Percentiles rank a stretch among this genome's conserved stretches.
phyloP scores from a whole-genome alignment of 2,329 filamentous ascomycete genomes.

The Monosporascus sp. region DNA sequence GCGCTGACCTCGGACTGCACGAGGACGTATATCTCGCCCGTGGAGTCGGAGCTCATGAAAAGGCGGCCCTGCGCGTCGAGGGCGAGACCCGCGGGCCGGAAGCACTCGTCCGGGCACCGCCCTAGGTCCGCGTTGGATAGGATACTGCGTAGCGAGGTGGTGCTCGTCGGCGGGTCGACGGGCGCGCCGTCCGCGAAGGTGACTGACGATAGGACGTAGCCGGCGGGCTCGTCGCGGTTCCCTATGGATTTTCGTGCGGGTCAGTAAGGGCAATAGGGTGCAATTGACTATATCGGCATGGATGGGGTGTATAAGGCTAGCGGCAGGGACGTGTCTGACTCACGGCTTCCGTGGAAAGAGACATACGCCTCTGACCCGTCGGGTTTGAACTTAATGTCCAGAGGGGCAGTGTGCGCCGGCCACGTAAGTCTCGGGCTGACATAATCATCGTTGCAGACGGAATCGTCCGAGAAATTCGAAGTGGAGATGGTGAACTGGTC shows the following conservation, averaged over 20 bases:
- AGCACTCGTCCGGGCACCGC: constrained; percentile 51
- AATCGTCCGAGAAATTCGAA: constrained; percentile 33
- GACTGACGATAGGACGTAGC: constrained; percentile 40
- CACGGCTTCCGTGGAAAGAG: constrained; percentile 67
- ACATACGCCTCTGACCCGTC: constrained; percentile 57
- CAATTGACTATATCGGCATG: too few species aligned
- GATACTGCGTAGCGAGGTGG: constrained; percentile 44
- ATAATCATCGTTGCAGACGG: constrained; percentile 36
- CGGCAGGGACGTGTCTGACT: constrained; percentile 16
- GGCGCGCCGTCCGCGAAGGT: constrained; percentile 40
- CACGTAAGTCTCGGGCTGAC: constrained; percentile 51
- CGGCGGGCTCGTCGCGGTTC: constrained; percentile 36
- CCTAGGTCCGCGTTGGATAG: constrained; percentile 49
- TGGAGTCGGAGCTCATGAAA: constrained; percentile 58
- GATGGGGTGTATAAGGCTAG: too few species aligned
- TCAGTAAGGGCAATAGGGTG: too few species aligned
- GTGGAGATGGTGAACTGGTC: constrained; percentile 42
- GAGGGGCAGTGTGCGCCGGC: constrained; percentile 62
- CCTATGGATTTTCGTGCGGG: constrained; percentile 18
- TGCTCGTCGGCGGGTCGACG: constrained; percentile 34
- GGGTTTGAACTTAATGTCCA: constrained; percentile 63
- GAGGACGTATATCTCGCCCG: constrained; percentile 61
- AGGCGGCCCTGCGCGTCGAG: constrained; percentile 47
- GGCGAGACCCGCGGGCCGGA: constrained; percentile 57
- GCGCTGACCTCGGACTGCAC: constrained; percentile 17